Evolutionary conservation across 257 asterid genomes (phyloP), one percentile per base, ranked within the genome.

Genomic region (Ballota nigra): DNA sequence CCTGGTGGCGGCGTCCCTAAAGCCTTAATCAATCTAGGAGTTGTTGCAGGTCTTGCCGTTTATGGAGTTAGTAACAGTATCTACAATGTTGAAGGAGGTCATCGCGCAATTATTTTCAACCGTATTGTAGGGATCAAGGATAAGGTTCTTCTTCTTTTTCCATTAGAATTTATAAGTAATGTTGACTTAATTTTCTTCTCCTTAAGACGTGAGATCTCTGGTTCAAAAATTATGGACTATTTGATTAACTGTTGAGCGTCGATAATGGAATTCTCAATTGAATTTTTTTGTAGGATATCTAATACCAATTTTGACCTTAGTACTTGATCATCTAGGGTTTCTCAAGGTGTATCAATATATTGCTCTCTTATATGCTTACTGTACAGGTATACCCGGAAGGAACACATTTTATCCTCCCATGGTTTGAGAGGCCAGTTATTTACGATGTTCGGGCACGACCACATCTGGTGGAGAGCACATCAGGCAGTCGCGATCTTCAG

Each of bases 401-500:
- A 45, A 91, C 97, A 7, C 97, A 91, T 75, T 73, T 91, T 74
- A 84, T 88, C 86, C 43, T 89, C 57, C 97, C 97, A 56, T 91
- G 92, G 96, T 82, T 91, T 76, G 97, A 91, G 69, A 86, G 97
- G 79, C 96, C 96, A 49, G 69, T 75, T 66, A 87, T 91, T 63
- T 91, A 91, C 72, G 95, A 26, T 26, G 29, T 26, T 26, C 29
- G 29, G 29, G 29, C 29, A 26, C 29, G 29, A 26, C 29, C 29
- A 26, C 29, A 26, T 26, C 29, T 26, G 29, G 29, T 26, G 29
- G 97, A 91, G 74, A 88, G 97, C 83, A 85, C 87, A 51, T 88
- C 94, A 0, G 96, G 97, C 49, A 91, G 97, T 77, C 97, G 94
- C 40, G 97, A 91, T 66, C 92, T 91, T 76, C 97, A 91, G 88